phyloP scores from a whole-genome alignment of 106 monocot species.

The Hemerocallis citrina region DNA sequence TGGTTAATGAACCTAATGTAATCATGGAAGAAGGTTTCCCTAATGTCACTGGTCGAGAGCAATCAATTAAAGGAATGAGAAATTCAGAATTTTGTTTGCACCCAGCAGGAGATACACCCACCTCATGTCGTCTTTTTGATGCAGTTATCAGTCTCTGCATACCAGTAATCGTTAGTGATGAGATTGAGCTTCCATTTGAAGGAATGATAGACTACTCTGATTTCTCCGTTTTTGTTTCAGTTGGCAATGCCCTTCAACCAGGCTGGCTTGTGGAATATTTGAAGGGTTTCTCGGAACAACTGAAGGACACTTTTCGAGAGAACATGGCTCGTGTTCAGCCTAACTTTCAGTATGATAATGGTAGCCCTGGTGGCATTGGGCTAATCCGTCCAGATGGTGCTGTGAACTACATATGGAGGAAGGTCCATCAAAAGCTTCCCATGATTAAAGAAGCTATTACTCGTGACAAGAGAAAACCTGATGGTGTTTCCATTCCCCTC shows the following conservation, averaged over 20 bases:
- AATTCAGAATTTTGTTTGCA: conserved; percentile 88
- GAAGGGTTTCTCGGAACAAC: conserved; percentile 36
- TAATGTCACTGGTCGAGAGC: conserved; percentile 85
- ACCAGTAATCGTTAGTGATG: conserved; percentile 79
- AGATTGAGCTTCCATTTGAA: conserved; percentile 93
- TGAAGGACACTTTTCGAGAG: conserved; percentile 27
- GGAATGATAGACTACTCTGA: conserved; percentile 82
- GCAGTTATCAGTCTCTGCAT: conserved; percentile 86
- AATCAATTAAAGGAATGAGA: conserved; percentile 92
- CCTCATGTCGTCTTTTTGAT: conserved; percentile 93
- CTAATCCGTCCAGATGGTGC: conserved; percentile 44
- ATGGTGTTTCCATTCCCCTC: conserved; percentile 47
- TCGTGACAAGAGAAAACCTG: conserved; percentile 69
- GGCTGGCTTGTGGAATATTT: conserved; percentile 54
- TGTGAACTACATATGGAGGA: conserved; percentile 86
- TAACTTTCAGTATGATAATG: conserved; percentile 73
- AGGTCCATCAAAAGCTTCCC: conserved; percentile 65
- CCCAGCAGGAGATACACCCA: conserved; percentile 97
- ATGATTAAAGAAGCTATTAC: conserved; percentile 54
- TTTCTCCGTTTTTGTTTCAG: conserved; percentile 67
- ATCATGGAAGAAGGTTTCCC: conserved; percentile 97
- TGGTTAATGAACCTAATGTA: conserved; percentile 59
- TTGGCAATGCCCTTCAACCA: conserved; percentile 49
- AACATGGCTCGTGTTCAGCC: conserved; percentile 67
- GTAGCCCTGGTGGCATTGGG: conserved; percentile 39